Base-by-base conservation (phyloP, 306 rosid genomes). In the Medicago lupulina region DNA sequence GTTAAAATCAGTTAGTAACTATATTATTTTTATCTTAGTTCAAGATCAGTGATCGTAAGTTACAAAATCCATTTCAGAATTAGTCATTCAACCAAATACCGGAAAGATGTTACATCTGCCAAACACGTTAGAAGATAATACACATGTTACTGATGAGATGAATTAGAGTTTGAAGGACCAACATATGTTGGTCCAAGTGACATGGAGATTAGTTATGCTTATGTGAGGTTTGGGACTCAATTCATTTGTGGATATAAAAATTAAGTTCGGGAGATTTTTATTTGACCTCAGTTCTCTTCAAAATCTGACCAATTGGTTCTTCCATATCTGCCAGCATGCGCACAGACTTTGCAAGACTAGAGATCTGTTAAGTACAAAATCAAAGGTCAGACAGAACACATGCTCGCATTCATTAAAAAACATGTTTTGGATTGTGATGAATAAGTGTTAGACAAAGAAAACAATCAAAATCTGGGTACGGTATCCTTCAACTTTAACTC, bases 261-360 rank as follows among this genome's bases (percentile, higher is more conserved):
- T 19, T 19, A 57, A 1, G 14, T 9, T 4, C 7, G 38, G 1
- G n/a, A 21, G 31, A 21, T 70, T 76, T 74, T 61, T 19, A 92
- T 9, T 15, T 71, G 9, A 78, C 98, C 93, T 91, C 97, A 15
- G 85, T 90, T 88, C 87, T 90, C 88, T 76, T 85, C 43, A 89
- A 83, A 77, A 90, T 80, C 60, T 77, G 88, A 74, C 95, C 96
- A 71, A 94, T 46, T 69, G 98, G 96, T 73, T 94, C 98, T 53
- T 88, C 87, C 97, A 92, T 90, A 74, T 90, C 85, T 2, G 97
- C 97, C 72, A 94, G 85, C 74, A 81, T 84, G 41, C 96, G 96
- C 53, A 94, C 46, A 17, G 98, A 87, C 70, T 71, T 88, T 50
- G 87, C 97, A 67, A 91, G 97, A 61, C 86, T 46, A 34, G 81